Percentiles rank a stretch among this genome's conserved stretches.
Conservation (phyloP, 164 flowering plant genomes). For the Buxus sempervirens region DNA sequence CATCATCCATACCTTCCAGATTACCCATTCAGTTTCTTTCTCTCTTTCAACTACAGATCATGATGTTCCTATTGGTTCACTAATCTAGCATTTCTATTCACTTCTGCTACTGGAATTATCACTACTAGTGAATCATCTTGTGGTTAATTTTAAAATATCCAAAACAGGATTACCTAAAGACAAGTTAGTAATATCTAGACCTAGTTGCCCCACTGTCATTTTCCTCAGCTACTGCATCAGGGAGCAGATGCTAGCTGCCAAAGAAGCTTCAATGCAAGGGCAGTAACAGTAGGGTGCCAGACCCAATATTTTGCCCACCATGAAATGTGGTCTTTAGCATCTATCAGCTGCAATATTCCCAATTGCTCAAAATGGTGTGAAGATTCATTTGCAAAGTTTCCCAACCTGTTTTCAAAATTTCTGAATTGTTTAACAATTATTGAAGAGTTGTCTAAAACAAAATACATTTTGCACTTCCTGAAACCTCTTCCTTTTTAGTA, state of each 20-base stretch:
- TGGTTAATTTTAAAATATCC: too few relatives aligned
- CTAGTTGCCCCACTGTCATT: conserved; percentile 15
- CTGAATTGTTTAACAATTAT: conserved; percentile 5
- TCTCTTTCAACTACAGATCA: too few relatives aligned
- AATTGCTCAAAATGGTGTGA: too few relatives aligned
- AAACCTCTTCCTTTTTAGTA: conserved; percentile 8
- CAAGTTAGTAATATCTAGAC: conserved; percentile 10
- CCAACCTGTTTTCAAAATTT: background rate
- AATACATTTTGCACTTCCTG: background rate
- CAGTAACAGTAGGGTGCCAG: conserved; percentile 15
- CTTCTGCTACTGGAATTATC: too few relatives aligned
- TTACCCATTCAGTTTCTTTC: too few relatives aligned
- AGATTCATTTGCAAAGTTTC: conserved; percentile 11
- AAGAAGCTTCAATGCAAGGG: conserved; percentile 18
- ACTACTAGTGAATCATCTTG: too few relatives aligned
- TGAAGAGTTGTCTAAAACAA: conserved; percentile 15
- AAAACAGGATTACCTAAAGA: conserved; percentile 13
- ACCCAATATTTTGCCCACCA: conserved; percentile 20
- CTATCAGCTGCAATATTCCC: conserved; percentile 10
- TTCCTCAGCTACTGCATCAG: conserved; percentile 16
- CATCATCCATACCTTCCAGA: too few relatives aligned
- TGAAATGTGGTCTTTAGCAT: conserved; percentile 10
- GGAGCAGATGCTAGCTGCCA: conserved; percentile 18
- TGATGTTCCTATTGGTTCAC: too few relatives aligned
- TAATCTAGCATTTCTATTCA: too few relatives aligned